These are phyloP conservation scores for Macrolepiota albuminosa DNA, from an alignment of 768 basidiomycete genomes.

Conservation along the genomic window DNA sequence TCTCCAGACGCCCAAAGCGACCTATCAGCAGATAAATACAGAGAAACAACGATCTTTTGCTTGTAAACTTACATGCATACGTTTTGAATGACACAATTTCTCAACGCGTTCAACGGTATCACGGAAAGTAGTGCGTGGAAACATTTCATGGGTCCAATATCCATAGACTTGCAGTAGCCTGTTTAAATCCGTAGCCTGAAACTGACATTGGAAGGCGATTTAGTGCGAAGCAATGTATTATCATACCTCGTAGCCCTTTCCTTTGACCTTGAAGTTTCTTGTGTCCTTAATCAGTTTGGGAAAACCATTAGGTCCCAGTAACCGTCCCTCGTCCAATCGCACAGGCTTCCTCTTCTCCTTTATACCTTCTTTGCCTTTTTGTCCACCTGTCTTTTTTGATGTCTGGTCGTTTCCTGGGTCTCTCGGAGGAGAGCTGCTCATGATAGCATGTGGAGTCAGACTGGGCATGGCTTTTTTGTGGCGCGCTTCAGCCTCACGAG, in stretches of 20 bases:
- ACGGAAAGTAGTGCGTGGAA: slow-evolving; percentile 81
- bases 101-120: slow-evolving; percentile 87
- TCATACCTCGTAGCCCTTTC: slow-evolving; percentile 89
- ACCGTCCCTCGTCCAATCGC: slow-evolving; percentile 69
- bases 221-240: background rate
- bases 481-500: slow-evolving; percentile 50
- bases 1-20: slow-evolving; percentile 69
- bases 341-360: slow-evolving; percentile 48
- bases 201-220: background rate
- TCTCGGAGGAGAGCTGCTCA: slow-evolving; percentile 46
- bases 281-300: slow-evolving; percentile 72
- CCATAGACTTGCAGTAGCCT: slow-evolving; percentile 82
- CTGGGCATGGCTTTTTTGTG: slow-evolving; percentile 28
- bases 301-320: slow-evolving; percentile 74
- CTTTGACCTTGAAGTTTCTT: slow-evolving; percentile 75
- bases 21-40: slow-evolving; percentile 32
- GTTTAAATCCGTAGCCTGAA: slow-evolving; percentile 74
- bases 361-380: slow-evolving; percentile 22
- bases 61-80: slow-evolving; percentile 65
- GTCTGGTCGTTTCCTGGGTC: slow-evolving; percentile 23
- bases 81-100: slow-evolving; percentile 79
- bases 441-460: slow-evolving; percentile 40
- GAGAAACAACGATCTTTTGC: background rate
- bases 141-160: slow-evolving; percentile 92
- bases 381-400: slow-evolving; percentile 21